These are phyloP conservation scores for Sonneratia alba DNA, from an alignment of 345 rosid species.

Conservation along the genomic window DNA sequence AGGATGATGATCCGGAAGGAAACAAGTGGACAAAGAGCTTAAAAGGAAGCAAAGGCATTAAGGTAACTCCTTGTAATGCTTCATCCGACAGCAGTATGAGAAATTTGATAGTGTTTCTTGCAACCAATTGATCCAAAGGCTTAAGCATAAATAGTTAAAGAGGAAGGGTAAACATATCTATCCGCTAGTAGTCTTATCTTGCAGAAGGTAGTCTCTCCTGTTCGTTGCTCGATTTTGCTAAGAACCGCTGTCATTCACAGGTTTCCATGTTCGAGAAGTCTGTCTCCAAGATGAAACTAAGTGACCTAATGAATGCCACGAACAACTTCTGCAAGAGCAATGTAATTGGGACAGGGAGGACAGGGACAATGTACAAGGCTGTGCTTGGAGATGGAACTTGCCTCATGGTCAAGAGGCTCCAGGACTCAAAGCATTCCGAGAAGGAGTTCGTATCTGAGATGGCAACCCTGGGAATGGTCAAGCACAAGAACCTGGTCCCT, in stretches of 20 bases:
- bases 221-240: background rate
- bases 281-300: constrained; percentile 62
- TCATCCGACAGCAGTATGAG: background rate
- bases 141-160: too few relatives aligned
- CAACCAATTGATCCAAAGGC: too few relatives aligned
- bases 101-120: background rate
- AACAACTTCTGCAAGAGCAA: constrained; percentile 63
- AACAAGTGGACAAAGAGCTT: constrained; percentile 81
- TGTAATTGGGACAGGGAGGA: constrained; percentile 76
- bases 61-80: constrained; percentile 35
- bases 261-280: constrained; percentile 82
- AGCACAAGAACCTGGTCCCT: constrained; percentile 76
- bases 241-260: constrained; percentile 23
- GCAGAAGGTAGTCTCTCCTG: too few relatives aligned
- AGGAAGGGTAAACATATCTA: too few relatives aligned
- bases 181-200: too few relatives aligned
- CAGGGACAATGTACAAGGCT: constrained; percentile 78
- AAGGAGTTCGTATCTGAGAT: constrained; percentile 74
- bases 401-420: constrained; percentile 84
- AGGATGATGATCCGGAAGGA: constrained; percentile 84
- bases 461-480: constrained; percentile 76
- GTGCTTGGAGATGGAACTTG: constrained; percentile 59
- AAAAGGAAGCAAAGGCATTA: constrained; percentile 50
- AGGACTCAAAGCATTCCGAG: constrained; percentile 80
- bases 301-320: constrained; percentile 88